Percentiles rank a stretch among this genome's conserved stretches.
Conservation (phyloP, 2,329 filamentous ascomycete species). For the Xylaria sp. region DNA sequence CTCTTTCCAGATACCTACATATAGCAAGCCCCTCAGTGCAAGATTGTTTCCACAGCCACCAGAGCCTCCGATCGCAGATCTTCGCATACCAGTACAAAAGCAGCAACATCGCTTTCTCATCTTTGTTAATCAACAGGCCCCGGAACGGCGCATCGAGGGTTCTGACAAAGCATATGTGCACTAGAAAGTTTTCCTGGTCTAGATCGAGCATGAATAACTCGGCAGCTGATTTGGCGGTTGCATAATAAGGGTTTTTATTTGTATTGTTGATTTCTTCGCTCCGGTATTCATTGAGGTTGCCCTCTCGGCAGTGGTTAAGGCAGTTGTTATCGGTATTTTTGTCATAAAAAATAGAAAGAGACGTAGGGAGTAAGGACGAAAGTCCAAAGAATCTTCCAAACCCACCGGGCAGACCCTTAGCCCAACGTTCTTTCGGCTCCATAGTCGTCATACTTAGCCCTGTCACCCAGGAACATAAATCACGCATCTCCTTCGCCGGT, state of each 20-base stretch:
- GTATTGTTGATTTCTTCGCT: background rate
- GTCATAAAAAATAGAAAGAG: background rate
- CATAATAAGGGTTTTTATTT: background rate
- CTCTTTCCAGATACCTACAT: slow-evolving; percentile 20
- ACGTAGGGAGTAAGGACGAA: background rate
- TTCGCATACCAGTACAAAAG: slow-evolving; percentile 67
- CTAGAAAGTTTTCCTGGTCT: slow-evolving; percentile 50
- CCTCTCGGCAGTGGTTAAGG: background rate
- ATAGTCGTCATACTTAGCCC: background rate
- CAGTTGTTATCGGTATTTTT: background rate
- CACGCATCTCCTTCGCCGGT: slow-evolving; percentile 36
- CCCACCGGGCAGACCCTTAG: background rate
- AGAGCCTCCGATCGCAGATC: slow-evolving; percentile 52
- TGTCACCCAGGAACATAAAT: background rate
- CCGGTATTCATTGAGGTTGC: background rate
- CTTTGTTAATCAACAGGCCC: slow-evolving; percentile 59
- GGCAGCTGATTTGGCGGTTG: background rate
- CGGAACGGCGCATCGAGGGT: slow-evolving; percentile 57
- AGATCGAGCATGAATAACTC: slow-evolving; percentile 12
- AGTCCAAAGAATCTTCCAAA: slow-evolving; percentile 6
- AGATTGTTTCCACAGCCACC: slow-evolving; percentile 61
- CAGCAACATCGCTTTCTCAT: slow-evolving; percentile 63
- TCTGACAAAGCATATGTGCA: slow-evolving; percentile 59
- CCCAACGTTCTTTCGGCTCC: background rate
- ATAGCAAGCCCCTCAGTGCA: slow-evolving; percentile 26